Percentiles rank a stretch among this genome's conserved stretches.
Conservation (phyloP, 2,329 filamentous ascomycete species). For the Trichoderma atrobrunneum region DNA sequence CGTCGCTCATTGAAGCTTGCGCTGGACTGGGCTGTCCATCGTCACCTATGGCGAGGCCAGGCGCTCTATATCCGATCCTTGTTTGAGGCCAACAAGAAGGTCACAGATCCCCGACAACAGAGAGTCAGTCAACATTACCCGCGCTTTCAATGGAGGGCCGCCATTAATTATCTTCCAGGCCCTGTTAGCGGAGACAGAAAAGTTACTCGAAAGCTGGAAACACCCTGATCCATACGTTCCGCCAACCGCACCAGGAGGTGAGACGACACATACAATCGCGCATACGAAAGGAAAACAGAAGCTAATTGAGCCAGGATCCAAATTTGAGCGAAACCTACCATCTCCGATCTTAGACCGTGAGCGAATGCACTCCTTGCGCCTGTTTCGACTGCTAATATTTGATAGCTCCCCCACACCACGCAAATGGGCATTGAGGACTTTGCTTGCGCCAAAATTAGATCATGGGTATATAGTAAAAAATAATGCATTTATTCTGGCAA, state of each 20-base stretch:
- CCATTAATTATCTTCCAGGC: conserved; percentile 51
- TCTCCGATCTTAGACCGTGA: conserved; percentile 76
- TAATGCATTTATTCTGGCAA: background rate
- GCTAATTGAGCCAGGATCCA: conserved; percentile 63
- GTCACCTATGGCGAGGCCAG: conserved; percentile 91
- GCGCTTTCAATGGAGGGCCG: background rate
- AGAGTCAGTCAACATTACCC: conserved; percentile 56
- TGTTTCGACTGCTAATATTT: conserved; percentile 7
- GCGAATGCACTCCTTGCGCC: conserved; percentile 35
- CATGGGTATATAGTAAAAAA: conserved; percentile 7
- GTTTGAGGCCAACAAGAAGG: conserved; percentile 87
- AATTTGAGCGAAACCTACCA: conserved; percentile 92
- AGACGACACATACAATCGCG: background rate
- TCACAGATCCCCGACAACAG: conserved; percentile 81
- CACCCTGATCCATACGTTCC: conserved; percentile 90
- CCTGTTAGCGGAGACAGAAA: conserved; percentile 83
- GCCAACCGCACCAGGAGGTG: conserved; percentile 92
- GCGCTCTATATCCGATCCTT: conserved; percentile 92
- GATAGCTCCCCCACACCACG: conserved; percentile 18
- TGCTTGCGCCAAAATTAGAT: conserved; percentile 1
- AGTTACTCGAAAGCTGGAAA: conserved; percentile 88
- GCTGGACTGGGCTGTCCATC: conserved; percentile 92
- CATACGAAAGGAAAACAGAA: background rate
- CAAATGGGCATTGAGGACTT: conserved; percentile 12
- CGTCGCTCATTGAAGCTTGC: conserved; percentile 89